Evolutionary conservation across 345 rosid genomes (phyloP).

Genomic region (Sapria himalayana): DNA sequence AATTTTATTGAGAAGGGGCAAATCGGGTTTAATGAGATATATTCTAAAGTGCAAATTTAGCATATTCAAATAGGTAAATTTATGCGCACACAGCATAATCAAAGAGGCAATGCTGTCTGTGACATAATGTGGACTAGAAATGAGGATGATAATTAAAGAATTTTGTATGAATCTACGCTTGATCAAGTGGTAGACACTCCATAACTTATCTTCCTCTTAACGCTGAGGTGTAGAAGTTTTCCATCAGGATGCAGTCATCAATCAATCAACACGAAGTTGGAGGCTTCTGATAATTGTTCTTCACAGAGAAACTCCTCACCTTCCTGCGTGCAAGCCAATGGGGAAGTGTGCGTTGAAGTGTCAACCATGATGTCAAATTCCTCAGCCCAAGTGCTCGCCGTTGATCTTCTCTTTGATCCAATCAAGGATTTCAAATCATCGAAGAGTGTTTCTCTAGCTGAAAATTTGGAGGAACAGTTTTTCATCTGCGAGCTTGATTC

Average conservation of each 20-base stretch:
- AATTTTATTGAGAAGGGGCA: too few relatives aligned
- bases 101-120: too few relatives aligned
- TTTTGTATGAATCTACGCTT: too few relatives aligned
- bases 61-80: too few relatives aligned
- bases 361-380: conserved; percentile 9
- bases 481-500: conserved; percentile 44
- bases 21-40: too few relatives aligned
- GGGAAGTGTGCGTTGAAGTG: conserved; percentile 6
- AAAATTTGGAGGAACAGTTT: conserved; percentile 49
- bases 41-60: too few relatives aligned
- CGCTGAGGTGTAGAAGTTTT: conserved; percentile 14
- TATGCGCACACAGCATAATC: too few relatives aligned
- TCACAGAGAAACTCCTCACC: conserved; percentile 8
- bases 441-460: conserved; percentile 15
- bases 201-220: conserved; percentile 7
- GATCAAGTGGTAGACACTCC: conserved; percentile 1
- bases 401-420: conserved; percentile 11
- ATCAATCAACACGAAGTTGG: conserved; percentile 9
- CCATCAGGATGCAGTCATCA: conserved; percentile 18
- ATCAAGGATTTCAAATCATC: conserved; percentile 12
- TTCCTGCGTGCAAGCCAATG: conserved; percentile 7
- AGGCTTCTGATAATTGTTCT: conserved; percentile 5
- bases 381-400: conserved; percentile 8
- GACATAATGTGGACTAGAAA: too few relatives aligned
- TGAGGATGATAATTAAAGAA: too few relatives aligned